A percentile compares a stretch with the other conserved stretches of the same genome.
phyloP scores from a whole-genome alignment of 2,329 filamentous ascomycete species.

The Fusarium pininemorale region DNA sequence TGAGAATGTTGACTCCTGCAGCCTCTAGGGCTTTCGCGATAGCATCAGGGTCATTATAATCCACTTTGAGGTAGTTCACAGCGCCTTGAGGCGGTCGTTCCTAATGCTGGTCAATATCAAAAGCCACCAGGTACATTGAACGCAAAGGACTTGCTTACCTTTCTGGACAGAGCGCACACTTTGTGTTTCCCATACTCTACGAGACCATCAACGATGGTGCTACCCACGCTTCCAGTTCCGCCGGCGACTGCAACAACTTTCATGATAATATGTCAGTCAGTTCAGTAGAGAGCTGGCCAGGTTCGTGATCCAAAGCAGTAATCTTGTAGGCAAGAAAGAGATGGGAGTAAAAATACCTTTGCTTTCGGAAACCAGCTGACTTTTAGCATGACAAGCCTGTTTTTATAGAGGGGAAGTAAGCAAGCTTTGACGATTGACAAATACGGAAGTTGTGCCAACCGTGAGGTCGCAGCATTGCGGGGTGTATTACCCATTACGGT shows the following conservation, averaged over 20 bases:
- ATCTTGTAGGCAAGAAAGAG: too few species aligned
- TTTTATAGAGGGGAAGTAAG: neutral
- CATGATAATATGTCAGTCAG: neutral
- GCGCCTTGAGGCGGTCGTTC: neutral
- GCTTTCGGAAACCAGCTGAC: neutral
- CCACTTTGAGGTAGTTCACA: conserved; percentile 14
- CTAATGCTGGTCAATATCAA: neutral
- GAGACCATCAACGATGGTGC: conserved; percentile 28
- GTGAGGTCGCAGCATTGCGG: neutral
- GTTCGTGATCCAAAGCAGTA: rapidly evolving
- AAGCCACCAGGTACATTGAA: too few species aligned
- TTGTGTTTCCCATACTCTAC: conserved; percentile 24
- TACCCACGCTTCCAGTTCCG: conserved; percentile 29
- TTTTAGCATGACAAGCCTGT: neutral
- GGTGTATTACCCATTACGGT: neutral
- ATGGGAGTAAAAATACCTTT: rapidly evolving
- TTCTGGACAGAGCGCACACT: conserved; percentile 25
- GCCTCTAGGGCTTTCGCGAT: neutral
- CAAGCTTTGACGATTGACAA: neutral
- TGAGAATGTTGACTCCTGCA: conserved; percentile 14
- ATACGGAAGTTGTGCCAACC: neutral
- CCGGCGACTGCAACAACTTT: conserved; percentile 32
- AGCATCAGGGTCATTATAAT: neutral
- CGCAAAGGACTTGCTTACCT: neutral
- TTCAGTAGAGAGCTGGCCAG: too few species aligned